Conservation (phyloP, 2,329 filamentous ascomycete species). For the Pseudogymnoascus sp. region DNA sequence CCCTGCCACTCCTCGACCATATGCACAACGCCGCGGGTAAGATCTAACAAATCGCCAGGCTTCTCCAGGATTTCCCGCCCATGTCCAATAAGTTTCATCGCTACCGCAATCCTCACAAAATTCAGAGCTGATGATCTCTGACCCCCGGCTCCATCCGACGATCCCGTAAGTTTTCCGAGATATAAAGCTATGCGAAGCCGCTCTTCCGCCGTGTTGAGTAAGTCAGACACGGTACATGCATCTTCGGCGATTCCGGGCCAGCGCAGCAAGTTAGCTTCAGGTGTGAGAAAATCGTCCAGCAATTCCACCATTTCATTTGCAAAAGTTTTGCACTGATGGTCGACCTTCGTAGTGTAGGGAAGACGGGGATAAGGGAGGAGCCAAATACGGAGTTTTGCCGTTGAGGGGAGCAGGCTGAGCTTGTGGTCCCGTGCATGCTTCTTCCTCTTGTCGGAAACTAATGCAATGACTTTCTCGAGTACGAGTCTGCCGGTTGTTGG, state of each 20-base stretch:
- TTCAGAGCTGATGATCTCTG: conserved; percentile 4
- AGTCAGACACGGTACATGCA: neutral
- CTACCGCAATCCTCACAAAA: conserved; percentile 10
- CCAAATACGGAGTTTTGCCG: conserved; percentile 9
- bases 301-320: conserved; percentile 5
- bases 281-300: conserved; percentile 6
- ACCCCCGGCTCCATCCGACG: neutral
- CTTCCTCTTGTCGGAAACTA: conserved; percentile 8
- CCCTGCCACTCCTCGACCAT: conserved; percentile 13
- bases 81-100: conserved; percentile 12
- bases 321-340: conserved; percentile 11
- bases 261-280: conserved; percentile 10
- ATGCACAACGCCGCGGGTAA: neutral
- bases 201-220: conserved; percentile 12
- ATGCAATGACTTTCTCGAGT: conserved; percentile 9
- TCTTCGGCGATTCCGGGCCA: conserved; percentile 13
- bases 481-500: conserved; percentile 7
- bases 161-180: conserved; percentile 9
- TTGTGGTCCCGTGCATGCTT: conserved; percentile 2
- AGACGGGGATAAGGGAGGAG: conserved; percentile 14
- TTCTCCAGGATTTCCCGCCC: neutral
- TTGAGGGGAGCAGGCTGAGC: conserved; percentile 8
- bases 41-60: neutral
- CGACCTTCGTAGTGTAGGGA: neutral
- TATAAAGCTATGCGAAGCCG: conserved; percentile 11